Base-by-base conservation (phyloP, 768 basidiomycete genomes). In the Suillus tomentosus region DNA sequence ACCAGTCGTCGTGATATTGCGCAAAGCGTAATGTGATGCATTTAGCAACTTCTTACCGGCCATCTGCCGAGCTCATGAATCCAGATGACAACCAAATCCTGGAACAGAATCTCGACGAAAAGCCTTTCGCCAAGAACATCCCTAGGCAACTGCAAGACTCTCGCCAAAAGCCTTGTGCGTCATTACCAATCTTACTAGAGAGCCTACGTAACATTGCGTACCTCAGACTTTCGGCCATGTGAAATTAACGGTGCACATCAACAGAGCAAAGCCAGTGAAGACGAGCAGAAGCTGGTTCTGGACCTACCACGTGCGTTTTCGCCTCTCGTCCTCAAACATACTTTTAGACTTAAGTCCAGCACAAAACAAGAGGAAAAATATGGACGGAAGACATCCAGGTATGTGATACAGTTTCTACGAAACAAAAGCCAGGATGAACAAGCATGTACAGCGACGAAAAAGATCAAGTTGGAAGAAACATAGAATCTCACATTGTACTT, bases 41-140 rank as follows among this genome's bases (percentile, higher is more conserved):
- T 27, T 9, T 13, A 57, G 56, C 57, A 27, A 19, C 57, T 40
- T 42, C 57, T 11, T 65, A 68, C 13, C 42, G 43, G 37, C 66
- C 64, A 10, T 70, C 68, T 4, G 45, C 50, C 45, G 64, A 64
- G 8, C 64, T 68, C 14, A 3, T 64, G 7, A 60, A 72, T 1
- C 66, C 69, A 17, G 45, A 68, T 6, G 54, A 62, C 11, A 59
- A 24, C 42, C 17, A 31, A 19, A 40, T 58, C 3, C 24, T 19
- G 17, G 24, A 58, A 27, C 57, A 42, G 24, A 13, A 56, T 5
- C 65, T 62, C 10, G 60, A 62, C 6, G 42, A 53, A 39, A 34
- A 17, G 2, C 45, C 39, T 17, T 13, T 40, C 19, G 47, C 45
- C 3, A 19, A 50, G 39, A 17, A 31, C 6, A 6, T 6, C 50